phyloP scores from a whole-genome alignment of 257 asterid genomes.

The Solanum tarapatanum region DNA sequence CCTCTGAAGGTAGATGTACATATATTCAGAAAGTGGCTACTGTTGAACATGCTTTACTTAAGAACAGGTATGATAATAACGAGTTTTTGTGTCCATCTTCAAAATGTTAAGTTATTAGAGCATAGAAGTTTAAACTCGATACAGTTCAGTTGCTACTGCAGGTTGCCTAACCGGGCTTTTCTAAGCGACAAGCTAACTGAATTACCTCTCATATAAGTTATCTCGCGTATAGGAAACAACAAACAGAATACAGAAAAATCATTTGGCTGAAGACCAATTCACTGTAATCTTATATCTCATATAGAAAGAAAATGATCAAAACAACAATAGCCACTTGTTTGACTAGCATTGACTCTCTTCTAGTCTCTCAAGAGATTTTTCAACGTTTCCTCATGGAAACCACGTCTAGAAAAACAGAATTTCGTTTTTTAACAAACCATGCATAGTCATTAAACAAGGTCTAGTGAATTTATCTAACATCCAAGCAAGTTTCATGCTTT shows the following conservation, averaged over 20 bases:
- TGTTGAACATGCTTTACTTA: neutral
- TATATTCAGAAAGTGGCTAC: neutral
- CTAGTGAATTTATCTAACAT: neutral
- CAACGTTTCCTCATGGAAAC: neutral
- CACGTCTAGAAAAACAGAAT: neutral
- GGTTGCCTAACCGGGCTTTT: neutral
- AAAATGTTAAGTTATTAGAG: neutral
- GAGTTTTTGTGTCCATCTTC: neutral
- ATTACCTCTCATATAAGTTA: neutral
- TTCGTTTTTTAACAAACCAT: neutral
- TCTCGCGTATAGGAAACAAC: neutral
- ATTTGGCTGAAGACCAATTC: neutral
- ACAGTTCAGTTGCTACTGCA: neutral
- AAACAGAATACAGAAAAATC: neutral
- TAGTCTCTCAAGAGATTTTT: neutral
- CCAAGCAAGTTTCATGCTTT: neutral
- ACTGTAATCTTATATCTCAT: neutral
- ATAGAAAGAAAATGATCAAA: neutral
- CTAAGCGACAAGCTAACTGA: neutral
- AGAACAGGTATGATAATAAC: neutral
- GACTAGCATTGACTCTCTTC: neutral
- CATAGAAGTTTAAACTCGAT: neutral
- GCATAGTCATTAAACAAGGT: neutral
- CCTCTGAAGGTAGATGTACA: neutral
- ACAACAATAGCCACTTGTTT: neutral